Evolutionary conservation across 306 rosid genomes (phyloP), one percentile per base, ranked within the genome.

Genomic region (Trifolium repens): DNA sequence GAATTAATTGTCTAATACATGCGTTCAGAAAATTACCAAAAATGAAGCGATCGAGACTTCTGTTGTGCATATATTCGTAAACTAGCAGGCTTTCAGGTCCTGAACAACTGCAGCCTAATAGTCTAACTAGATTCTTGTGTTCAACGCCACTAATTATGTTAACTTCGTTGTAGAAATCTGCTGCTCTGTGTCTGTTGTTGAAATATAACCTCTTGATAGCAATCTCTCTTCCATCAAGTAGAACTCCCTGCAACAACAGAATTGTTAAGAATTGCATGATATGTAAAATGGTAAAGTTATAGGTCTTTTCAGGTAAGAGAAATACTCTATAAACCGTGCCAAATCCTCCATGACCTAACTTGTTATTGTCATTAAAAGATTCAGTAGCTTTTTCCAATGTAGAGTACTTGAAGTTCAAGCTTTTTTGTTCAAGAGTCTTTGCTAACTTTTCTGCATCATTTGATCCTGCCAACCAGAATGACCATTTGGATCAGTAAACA

Each of bases 61-160:
- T 85, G 90, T 94, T 94, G 4, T 87, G 93, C 39, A 94, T 74
- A 86, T 39, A 87, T 79, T 94, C 98, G 71, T 94, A 92, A 10
- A 94, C 92, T 19, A 94, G 98, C 39, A 92, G 89, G 81, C 97
- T 94, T 84, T 94, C 99, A 15, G 99, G 96, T 82, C 98, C 96
- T 14, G 98, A 85, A 67, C 96, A 92, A 74, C 97, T 86, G 88
- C 98, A 94, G 30, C 99, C 99, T 71, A 90, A 80, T 69, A 94
- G 61, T 67, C 96, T 86, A 42, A 92, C 97, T 44, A 94, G 77
- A 77, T 90, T 92, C 76, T 86, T 94, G 84, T 94, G 98, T 79
- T 94, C 93, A 42, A 90, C 93, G 4, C 90, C 82, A 74, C 96
- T 90, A 50, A 94, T 89, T 73, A 94, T 90, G 88, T 89, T 85